Evolutionary conservation across 352 stramenopile genomes (phyloP).

Genomic region (Globisporangium takayamanum): DNA sequence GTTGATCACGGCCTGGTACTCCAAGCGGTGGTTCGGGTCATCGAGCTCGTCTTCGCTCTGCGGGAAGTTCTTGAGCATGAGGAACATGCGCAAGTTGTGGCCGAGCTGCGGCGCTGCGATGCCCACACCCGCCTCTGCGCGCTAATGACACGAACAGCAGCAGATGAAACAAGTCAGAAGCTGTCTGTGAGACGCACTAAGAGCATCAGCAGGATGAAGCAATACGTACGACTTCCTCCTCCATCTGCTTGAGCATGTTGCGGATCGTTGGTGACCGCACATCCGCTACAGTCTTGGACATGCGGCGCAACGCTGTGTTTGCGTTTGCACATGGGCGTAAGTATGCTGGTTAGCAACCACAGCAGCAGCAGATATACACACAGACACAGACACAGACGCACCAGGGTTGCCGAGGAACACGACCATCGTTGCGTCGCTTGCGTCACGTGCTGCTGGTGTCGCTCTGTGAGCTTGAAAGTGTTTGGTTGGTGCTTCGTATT

Average conservation of each 20-base stretch:
- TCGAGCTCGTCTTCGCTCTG: slow-evolving; percentile 47
- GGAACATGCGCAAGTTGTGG: slow-evolving; percentile 73
- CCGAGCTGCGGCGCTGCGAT: slow-evolving; percentile 74
- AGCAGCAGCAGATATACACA: not conserved
- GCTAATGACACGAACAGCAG: slow-evolving; percentile 19
- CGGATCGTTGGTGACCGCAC: slow-evolving; percentile 38
- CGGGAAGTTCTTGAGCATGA: slow-evolving; percentile 72
- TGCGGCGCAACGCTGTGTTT: slow-evolving; percentile 45
- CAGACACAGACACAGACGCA: slow-evolving; percentile 17
- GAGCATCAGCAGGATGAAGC: not conserved
- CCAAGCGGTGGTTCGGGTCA: slow-evolving; percentile 19
- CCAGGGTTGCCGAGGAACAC: slow-evolving; percentile 71
- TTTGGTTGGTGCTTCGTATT: no score
- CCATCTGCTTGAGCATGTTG: slow-evolving; percentile 49
- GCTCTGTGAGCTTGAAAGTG: not conserved
- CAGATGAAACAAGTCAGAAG: not conserved
- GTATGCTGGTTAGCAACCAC: not conserved
- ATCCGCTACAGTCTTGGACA: slow-evolving; percentile 66
- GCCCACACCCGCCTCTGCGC: slow-evolving; percentile 58
- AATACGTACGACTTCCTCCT: slow-evolving; percentile 41
- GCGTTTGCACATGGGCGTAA: not conserved
- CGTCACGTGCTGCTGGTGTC: not conserved
- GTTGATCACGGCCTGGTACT: slow-evolving; percentile 79
- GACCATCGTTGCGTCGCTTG: slow-evolving; percentile 29
- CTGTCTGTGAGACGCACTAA: not conserved